Evolutionary conservation across 495 filamentous ascomycete species (phyloP), one percentile per base, ranked within the genome.

Genomic region (Penicillium taxi): DNA sequence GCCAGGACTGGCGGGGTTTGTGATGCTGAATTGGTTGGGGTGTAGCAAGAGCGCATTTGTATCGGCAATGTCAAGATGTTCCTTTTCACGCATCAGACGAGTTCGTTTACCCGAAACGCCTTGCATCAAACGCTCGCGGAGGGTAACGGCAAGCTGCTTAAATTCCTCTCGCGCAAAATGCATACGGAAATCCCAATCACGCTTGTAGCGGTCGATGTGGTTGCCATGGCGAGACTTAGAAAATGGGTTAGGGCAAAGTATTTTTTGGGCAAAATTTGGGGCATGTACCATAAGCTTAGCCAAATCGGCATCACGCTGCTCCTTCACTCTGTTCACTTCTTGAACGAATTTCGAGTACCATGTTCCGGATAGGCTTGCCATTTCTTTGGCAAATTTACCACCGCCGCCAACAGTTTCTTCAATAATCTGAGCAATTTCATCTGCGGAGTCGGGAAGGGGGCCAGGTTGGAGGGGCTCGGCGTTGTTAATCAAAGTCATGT

Each of bases 11-110:
- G 82, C 66, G 17, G 80, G 79, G 55, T 85, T 84, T 46, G 77
- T 79, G 41, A 94, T 77, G 58, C 81, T 83, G 61, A 88, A 96
- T 53, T 98, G 91, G 45, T 82, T 90, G 9, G 93, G 89, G 49
- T 96, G 86, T 5, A 94, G 74, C 20, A 95, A 78, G 4, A 93
- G 74, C 9, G 91, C 85, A 46, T 84, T 93, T 40, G 77, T 81
- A 49, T 96, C 93, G 9, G 81, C 75, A 23, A 96, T 84, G 44
- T 96, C 91, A 23, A 93, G 58, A 52, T 78, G 62, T 44, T 96
- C 93, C 54, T 94, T 96, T 47, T 98, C 91, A 41, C 82, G 80
- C 50, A 81, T 75, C 25, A 98, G 65, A 27, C 82, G 74, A 33
- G 73, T 70, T 35, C 84, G 83, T 52, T 89, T 90, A 21, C 75